Base-by-base conservation (phyloP, 768 basidiomycete genomes). In the Suillus subluteus region DNA sequence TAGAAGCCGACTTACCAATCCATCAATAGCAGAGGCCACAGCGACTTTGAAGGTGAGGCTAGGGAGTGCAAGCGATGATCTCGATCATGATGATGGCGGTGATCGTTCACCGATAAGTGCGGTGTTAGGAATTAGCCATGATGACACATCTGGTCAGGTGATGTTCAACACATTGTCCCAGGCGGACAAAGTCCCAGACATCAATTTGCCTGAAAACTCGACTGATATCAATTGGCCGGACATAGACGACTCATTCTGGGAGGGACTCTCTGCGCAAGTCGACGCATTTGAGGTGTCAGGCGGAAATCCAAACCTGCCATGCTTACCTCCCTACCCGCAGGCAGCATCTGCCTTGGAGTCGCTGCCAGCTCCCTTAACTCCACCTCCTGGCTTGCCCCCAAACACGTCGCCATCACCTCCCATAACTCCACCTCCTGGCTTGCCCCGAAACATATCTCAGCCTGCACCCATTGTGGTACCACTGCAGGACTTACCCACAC, bases 271-370 rank as follows among this genome's bases (percentile, higher is more conserved):
- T 50, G 23, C 48, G 5, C 48, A 50, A 50, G 4, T 50, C 12
- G 4, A 50, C 4, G 12, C 4, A 7, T 50, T 23, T 48, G n/a
- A 23, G 23, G 48, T n/a, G 1, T 50, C n/a, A 50, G 48, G 48
- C 2, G 23, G 48, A 6, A 50, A 50, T 50, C 48, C 23, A 23
- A 13, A 50, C 48, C n/a, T 50, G 48, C 48, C 48, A 13, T 23
- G 11, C 48, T 50, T 50, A 50, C 50, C 48, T 50, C 48, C 48
- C 48, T 50, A 50, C 48, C n/a, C 46, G 4, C 46, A 48, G 9
- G n/a, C 46, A 48, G 46, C 46, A 48, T 48, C 46, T 48, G n/a
- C 46, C 46, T 48, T 48, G 46, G 46, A 48, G 46, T 48, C n/a
- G n/a, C n/a, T n/a, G n/a, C n/a, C n/a, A n/a, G n/a, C n/a, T n/a